Evolutionary conservation across 176 grass and related monocot genomes (phyloP), one percentile per base, ranked within the genome.

Genomic region (Bonia amplexicaulis): DNA sequence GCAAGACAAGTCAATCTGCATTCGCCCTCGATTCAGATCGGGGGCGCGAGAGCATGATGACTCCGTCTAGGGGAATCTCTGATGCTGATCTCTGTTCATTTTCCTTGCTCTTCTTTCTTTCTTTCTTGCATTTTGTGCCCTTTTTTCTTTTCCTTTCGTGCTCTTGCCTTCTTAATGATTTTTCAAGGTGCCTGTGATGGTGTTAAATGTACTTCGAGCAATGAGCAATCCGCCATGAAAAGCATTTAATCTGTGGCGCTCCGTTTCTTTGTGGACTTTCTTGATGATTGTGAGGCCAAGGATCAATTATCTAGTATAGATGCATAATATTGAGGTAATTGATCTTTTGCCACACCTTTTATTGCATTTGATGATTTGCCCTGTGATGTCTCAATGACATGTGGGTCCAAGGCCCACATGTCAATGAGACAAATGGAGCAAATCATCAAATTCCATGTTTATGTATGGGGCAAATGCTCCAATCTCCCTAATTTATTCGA

Each of bases 21-120:
- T 42, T 42, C 41, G 71, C 20, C 13, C 25, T 46, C 6, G 14
- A 46, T 78, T 45, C 37, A 39, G 41, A 54, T 55, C 27, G 7
- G 27, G 39, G 15, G 48, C 27, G 20, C 23, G n/a, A 85, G 15
- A 57, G 37, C 74, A 55, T 93, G 88, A 85, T 73, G 91, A 73
- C 73, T 85, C 20, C 45, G 39, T 93, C 80, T 90, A 90, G 76
- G 88, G 85, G 78, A 93, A 89, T 93, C 88, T 88, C 81, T 45
- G 65, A 93, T 90, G 75, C 76, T 45, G n/a, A 20, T 71, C 11
- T 3, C 14, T 23, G 5, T n/a, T 69, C 7, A 8, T 22, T 54
- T 13, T 31, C 9, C 16, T 35, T 35, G 27, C 27, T 22, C 27
- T 19, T 52, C 39, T 73, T 40, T 26, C 53, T 81, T 65, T 15